Evolutionary conservation across 371 early-diverging fungal species (phyloP), one percentile per base, ranked within the genome.

Genomic region (Saksenaea oblongispora): DNA sequence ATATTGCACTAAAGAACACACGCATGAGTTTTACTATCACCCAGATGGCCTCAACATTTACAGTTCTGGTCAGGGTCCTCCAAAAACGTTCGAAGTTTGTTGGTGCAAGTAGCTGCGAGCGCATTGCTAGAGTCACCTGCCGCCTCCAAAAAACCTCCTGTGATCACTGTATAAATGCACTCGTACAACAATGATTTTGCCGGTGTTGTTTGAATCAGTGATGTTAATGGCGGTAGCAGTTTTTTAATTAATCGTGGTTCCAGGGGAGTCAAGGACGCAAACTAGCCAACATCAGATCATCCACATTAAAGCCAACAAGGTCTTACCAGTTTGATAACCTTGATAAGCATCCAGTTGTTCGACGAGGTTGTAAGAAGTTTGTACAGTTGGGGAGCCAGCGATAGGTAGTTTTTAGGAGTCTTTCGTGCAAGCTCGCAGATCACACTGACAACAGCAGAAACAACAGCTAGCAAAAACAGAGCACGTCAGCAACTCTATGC

Each of bases 321-420:
- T 34, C 26, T 62, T 84, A 92, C 94, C 80, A 98, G 78, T 75
- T 98, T 98, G 65, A 97, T 93, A 27, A 97, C 93, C 70, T 98
- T 98, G 77, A 98, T 97, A 26, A 96, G 84, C 93, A 97, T 96
- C 98, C 98, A 98, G 76, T 96, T 97, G 74, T 97, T 97, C 13
- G 86, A 79, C 5, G 94, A 91, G 13, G 91, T 89, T 0, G 93
- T 96, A 61, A 98, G 71, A 47, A 97, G 79, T 8, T 88, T 90
- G 74, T 93, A 98, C 3, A 98, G 82, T 47, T 94, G 93, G 15
- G 98, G 98, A 3, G 96, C 98, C 17, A 98, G 85, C 0, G 95
- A 87, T 17, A 98, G 79, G 72, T 96, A 98, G 63, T 89, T 92
- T 60, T 87, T 89, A 9, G 98, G 97, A 59, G 95, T 94, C 67